Conservation (phyloP, 1,284 basidiomycete species). For the Lignosus rhinocerotis region DNA sequence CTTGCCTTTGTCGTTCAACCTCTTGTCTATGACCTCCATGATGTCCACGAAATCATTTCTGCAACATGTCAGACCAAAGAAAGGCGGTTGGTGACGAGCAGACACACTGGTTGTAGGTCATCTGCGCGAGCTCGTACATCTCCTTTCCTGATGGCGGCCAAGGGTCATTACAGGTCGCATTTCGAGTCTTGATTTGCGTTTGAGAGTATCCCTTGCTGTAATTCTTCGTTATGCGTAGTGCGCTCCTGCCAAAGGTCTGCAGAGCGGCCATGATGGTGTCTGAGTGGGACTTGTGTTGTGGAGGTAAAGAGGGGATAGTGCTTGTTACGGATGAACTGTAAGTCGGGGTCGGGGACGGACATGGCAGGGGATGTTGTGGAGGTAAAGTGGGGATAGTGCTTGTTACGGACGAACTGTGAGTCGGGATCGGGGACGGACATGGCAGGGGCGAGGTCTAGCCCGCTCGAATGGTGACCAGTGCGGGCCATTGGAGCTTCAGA, state of each 20-base stretch:
- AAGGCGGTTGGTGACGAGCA: neutral
- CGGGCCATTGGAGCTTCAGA: no score
- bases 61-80: neutral
- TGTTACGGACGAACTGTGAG: no score
- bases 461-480: no score
- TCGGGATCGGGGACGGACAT: neutral
- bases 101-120: conserved; percentile 93
- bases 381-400: no score
- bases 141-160: conserved; percentile 95
- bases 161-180: conserved; percentile 96
- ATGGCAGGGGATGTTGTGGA: no score
- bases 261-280: conserved; percentile 36
- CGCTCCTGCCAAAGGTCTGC: conserved; percentile 52
- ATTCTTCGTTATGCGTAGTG: conserved; percentile 84
- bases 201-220: conserved; percentile 93
- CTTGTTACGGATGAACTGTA: neutral
- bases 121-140: conserved; percentile 97
- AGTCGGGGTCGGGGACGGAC: neutral
- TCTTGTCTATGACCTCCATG: conserved; percentile 99
- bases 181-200: conserved; percentile 89
- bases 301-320: neutral
- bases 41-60: conserved; percentile 97
- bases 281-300: neutral
- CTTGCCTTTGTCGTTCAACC: conserved; percentile 98
- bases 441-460: no score